Evolutionary conservation across 1,139 yeast species (phyloP), one percentile per base, ranked within the genome.

Genomic region (Debaryomycetaceae sp.): DNA sequence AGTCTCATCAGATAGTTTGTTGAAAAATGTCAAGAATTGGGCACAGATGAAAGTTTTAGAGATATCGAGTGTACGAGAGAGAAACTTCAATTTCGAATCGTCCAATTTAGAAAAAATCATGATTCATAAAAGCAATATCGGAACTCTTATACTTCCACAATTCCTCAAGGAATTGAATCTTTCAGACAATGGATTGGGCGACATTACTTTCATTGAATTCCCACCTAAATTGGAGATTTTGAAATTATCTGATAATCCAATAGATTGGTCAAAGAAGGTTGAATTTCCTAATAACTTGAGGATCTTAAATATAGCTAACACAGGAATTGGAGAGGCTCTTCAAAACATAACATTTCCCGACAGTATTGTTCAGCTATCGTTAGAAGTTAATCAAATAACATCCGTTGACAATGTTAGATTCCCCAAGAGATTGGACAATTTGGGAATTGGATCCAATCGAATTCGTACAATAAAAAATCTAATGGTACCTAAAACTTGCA

Each of bases 401-500:
- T 44, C 57, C 5, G 46, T 63, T 30, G 61, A 57, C 23, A 43
- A 51, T 14, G 54, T 55, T 13, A 37, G 36, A n/a, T 61, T 62
- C 36, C 68, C 68, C 4, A 36, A 33, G 9, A 49, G 40, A 7
- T 43, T 60, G 13, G 39, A 42, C 5, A 53, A 50, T 40, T 52
- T 63, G 38, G 65, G 64, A 2, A 44, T 63, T 30, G 65, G 66
- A 2, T 53, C 57, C 7, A 63, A 63, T 45, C 39, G 42, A 14
- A 47, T 63, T 8, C 43, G 41, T 14, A 35, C 36, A 5, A 46
- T 57, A 0, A 43, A 45, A 6, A 40, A 49, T 9, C 58, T 55
- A 34, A 38, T 41, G 30, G 41, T 63, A 2, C 65, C 66, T 1
- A 35, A 49, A 4, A 34, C 47, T 5, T 47, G 59, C 24, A 38